phyloP scores from a whole-genome alignment of 2,329 filamentous ascomycete species.

The Blastomyces silverae region DNA sequence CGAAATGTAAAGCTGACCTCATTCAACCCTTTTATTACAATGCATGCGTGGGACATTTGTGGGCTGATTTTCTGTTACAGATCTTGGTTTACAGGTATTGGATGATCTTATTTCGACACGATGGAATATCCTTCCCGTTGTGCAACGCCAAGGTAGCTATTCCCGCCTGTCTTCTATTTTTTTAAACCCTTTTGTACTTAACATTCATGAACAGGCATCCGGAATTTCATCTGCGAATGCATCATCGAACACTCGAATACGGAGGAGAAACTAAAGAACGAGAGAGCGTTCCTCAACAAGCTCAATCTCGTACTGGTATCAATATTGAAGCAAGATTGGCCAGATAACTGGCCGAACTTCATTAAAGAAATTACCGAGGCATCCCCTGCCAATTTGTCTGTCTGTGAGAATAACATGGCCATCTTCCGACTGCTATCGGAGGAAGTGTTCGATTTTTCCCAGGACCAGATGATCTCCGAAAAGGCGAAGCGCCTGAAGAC shows the following conservation, averaged over 20 bases:
- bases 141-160: conserved; percentile 79
- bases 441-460: conserved; percentile 98
- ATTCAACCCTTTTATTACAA: conserved; percentile 22
- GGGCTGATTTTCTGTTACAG: conserved; percentile 47
- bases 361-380: conserved; percentile 99
- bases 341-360: conserved; percentile 98
- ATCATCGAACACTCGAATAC: conserved; percentile 90
- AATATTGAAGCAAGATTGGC: conserved; percentile 98
- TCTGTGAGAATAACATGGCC: conserved; percentile 99
- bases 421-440: conserved; percentile 92
- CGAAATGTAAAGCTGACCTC: conserved; percentile 66
- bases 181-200: conserved; percentile 20
- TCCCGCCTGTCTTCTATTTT: conserved; percentile 13
- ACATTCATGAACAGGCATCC: conserved; percentile 60
- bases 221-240: conserved; percentile 98
- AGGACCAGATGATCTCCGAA: conserved; percentile 97
- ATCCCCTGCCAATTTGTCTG: conserved; percentile 88
- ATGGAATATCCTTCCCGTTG: conserved; percentile 95
- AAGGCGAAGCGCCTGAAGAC: conserved; percentile 97
- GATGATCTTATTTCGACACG: conserved; percentile 98
- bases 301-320: conserved; percentile 96
- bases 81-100: conserved; percentile 89
- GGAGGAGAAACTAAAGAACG: conserved; percentile 75
- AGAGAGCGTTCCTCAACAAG: conserved; percentile 93
- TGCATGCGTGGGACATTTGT: conserved; percentile 19